Base-by-base conservation (phyloP, 176 grass and related monocot genomes). In the Eremochloa ophiuroides region DNA sequence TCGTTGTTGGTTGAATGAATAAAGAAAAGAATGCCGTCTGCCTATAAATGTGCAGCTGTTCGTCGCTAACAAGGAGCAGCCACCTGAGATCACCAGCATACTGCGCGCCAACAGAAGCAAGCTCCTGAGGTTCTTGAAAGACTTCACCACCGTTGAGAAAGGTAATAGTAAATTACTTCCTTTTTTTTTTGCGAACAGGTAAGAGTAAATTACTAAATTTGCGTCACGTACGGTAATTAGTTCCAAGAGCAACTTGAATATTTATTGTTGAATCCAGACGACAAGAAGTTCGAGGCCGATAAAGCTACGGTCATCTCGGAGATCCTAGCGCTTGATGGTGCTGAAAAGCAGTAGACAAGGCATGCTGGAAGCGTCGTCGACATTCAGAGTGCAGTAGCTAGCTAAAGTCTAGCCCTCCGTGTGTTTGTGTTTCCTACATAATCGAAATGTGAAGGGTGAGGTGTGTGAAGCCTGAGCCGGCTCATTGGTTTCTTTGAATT, bases 21-120 rank as follows among this genome's bases (percentile, higher is more conserved):
- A 11, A 47, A 23, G 22, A 37, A 48, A 73, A 6, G 4, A 12
- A 59, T 6, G 10, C 23, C 35, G 4, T 55, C 2, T 25, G 7
- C 6, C 27, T 25, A 71, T 76, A 12, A 7, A 18, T 20, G 4
- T 62, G 69, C 80, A 94, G 91, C 35, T 94, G 27, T 94, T 94
- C 31, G 76, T 73, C 26, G 75, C 80, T 14, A 94, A 91, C 75
- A 58, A 88, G 78, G 83, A 88, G 2, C 90, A 91, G 55, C 88
- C 91, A 40, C 65, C 75, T 42, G 91, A 88, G 75, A 91, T 94
- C 33, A 28, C 15, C 7, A 48, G 47, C 28, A 88, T 88, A 88
- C 79, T 93, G 22, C 55, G 76, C 44, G 58, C 91, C 23, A 93
- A 93, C 75, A 94, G 66, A 46, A 85, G 47, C 50, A 94, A 94